phyloP scores from a whole-genome alignment of 2,329 filamentous ascomycete genomes.

The Botrytis sinoallii region DNA sequence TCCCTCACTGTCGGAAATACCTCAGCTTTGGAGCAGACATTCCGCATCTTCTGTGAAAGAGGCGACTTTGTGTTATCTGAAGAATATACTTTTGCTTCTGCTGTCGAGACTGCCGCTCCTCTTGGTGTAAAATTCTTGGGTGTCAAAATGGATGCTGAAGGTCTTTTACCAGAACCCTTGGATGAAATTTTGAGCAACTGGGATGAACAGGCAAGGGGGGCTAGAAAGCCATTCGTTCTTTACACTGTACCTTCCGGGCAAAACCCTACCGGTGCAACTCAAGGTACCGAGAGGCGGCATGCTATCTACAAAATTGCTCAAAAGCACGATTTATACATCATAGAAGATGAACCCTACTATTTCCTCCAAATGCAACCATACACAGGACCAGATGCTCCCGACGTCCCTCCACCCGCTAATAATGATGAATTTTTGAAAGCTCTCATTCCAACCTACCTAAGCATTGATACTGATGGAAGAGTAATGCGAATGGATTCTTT shows the following conservation, averaged over 20 bases:
- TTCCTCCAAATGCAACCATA: slow-evolving; percentile 66
- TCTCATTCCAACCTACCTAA: slow-evolving; percentile 72
- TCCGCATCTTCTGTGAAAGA: slow-evolving; percentile 76
- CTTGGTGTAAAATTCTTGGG: slow-evolving; percentile 59
- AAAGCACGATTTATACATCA: slow-evolving; percentile 67
- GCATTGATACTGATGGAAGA: slow-evolving; percentile 80
- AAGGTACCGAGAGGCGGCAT: slow-evolving; percentile 54
- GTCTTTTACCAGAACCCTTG: slow-evolving; percentile 59
- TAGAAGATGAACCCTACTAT: slow-evolving; percentile 76
- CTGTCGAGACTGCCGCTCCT: slow-evolving; percentile 62
- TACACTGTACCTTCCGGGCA: slow-evolving; percentile 73
- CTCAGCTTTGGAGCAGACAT: slow-evolving; percentile 75
- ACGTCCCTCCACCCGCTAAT: slow-evolving; percentile 47
- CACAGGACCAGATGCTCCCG: slow-evolving; percentile 34
- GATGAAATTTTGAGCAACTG: slow-evolving; percentile 63
- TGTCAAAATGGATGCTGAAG: slow-evolving; percentile 64
- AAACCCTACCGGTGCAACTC: slow-evolving; percentile 73
- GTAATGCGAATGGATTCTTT: slow-evolving; percentile 91
- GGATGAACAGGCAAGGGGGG: slow-evolving; percentile 55
- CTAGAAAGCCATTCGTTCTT: slow-evolving; percentile 62
- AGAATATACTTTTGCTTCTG: slow-evolving; percentile 82
- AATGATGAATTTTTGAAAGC: slow-evolving; percentile 71
- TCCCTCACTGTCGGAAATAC: slow-evolving; percentile 84
- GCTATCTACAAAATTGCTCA: slow-evolving; percentile 64
- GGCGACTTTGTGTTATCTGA: slow-evolving; percentile 81